Conservation (phyloP, 805 yeast species). For the Yamadazyma endophytica region DNA sequence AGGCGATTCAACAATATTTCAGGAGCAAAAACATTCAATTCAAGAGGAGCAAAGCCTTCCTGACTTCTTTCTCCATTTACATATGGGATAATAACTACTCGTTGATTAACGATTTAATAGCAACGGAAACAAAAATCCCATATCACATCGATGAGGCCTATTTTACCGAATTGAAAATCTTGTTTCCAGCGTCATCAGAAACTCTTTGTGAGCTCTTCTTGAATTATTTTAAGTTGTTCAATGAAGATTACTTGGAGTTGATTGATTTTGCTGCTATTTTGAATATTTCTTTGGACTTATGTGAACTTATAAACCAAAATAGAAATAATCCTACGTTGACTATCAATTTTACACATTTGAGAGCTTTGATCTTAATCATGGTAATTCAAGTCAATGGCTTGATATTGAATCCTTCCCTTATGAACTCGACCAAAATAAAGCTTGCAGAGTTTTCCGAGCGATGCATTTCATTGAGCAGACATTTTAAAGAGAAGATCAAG, state of each 20-base stretch:
- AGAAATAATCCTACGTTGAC: slow-evolving; percentile 2
- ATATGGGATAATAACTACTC: too few relatives aligned
- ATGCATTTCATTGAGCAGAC: slow-evolving; percentile 14
- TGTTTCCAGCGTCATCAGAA: too few relatives aligned
- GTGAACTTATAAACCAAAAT: slow-evolving; percentile 1
- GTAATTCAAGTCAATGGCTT: slow-evolving; percentile 19
- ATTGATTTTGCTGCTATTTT: slow-evolving; percentile 8
- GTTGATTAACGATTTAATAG: too few relatives aligned
- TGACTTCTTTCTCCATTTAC: too few relatives aligned
- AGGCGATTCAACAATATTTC: too few relatives aligned
- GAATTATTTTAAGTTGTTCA: slow-evolving; percentile 8
- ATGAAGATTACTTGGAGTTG: slow-evolving; percentile 10
- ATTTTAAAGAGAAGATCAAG: slow-evolving; percentile 12
- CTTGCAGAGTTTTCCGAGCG: too few relatives aligned
- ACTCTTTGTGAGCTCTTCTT: slow-evolving; percentile 4
- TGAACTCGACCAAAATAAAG: slow-evolving; percentile 11
- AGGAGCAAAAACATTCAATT: too few relatives aligned
- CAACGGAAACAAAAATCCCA: too few relatives aligned
- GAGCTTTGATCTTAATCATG: slow-evolving; percentile 15
- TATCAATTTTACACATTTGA: slow-evolving; percentile 10
- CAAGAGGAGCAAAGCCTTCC: too few relatives aligned
- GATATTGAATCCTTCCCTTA: slow-evolving; percentile 6
- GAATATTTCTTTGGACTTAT: slow-evolving; percentile 2
- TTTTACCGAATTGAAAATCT: too few relatives aligned
- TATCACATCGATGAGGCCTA: too few relatives aligned